Conservation (phyloP, 345 rosid species). For the Microthlaspi erraticum region DNA sequence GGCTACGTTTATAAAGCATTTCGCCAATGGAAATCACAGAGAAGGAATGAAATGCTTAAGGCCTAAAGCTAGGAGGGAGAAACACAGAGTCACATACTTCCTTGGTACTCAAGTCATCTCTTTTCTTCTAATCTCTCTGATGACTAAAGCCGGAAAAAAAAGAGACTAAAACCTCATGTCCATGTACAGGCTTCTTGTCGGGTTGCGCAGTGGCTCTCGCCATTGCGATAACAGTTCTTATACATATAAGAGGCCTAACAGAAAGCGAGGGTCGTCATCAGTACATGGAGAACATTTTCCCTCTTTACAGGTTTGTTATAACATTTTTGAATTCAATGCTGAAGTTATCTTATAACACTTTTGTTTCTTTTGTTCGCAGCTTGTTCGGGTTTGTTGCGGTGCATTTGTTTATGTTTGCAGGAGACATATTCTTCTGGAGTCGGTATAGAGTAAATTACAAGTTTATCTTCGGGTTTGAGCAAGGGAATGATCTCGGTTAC, state of each 20-base stretch:
- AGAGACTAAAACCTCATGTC: conserved; percentile 21
- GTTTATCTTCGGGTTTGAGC: conserved; percentile 81
- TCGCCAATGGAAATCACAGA: conserved; percentile 70
- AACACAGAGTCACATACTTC: conserved; percentile 67
- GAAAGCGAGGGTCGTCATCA: conserved; percentile 50
- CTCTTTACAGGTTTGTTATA: conserved; percentile 62
- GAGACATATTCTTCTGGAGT: conserved; percentile 71
- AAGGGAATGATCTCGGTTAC: conserved; percentile 71
- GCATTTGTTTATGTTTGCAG: conserved; percentile 71
- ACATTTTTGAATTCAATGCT: not conserved
- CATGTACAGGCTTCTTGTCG: conserved; percentile 58
- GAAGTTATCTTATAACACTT: not conserved
- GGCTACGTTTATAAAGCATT: conserved; percentile 69
- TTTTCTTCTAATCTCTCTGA: not conserved
- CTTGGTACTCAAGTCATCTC: conserved; percentile 51
- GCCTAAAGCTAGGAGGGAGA: conserved; percentile 62
- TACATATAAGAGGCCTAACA: conserved; percentile 60
- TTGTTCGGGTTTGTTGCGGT: conserved; percentile 67
- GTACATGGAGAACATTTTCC: conserved; percentile 82
- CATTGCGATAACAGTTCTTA: conserved; percentile 52
- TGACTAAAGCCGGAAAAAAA: not conserved
- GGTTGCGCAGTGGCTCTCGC: conserved; percentile 73
- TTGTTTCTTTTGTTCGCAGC: conserved; percentile 50
- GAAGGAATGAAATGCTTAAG: conserved; percentile 68
- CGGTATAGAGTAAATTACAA: conserved; percentile 66